Percentiles rank a stretch among this genome's conserved stretches.
phyloP scores from a whole-genome alignment of 108 stramenopile species.

The Schizochytrium sp. region DNA sequence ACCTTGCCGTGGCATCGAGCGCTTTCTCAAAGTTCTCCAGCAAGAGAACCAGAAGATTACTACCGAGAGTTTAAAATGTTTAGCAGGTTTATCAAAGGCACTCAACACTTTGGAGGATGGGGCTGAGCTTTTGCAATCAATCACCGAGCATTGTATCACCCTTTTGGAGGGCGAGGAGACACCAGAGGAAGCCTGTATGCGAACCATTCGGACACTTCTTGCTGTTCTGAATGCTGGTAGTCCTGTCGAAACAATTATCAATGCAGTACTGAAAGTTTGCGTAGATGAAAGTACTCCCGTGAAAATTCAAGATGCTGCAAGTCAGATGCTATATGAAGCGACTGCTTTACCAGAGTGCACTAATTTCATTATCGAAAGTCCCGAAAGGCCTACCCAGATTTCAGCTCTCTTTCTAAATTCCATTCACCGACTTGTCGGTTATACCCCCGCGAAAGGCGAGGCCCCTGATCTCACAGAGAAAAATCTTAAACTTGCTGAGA shows the following conservation, averaged over 20 bases:
- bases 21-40: constrained; percentile 2
- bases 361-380: not conserved
- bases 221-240: not conserved
- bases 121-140: not conserved
- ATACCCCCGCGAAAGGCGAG: not conserved
- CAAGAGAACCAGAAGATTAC: not conserved
- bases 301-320: not conserved
- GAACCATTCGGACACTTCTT: not conserved
- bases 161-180: not conserved
- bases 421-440: not conserved
- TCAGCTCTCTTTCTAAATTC: not conserved
- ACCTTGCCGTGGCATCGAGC: constrained; percentile 3
- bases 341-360: not conserved
- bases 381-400: not conserved
- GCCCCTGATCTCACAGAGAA: constrained; percentile 6
- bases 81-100: not conserved
- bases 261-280: not conserved
- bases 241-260: not conserved
- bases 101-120: not conserved
- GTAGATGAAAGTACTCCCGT: not conserved
- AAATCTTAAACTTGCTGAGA: not conserved
- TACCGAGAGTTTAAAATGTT: not conserved
- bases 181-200: not conserved
- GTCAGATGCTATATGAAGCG: not conserved
- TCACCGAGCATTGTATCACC: not conserved